Base-by-base conservation (phyloP, 345 rosid species). In the Physaria fendleri region DNA sequence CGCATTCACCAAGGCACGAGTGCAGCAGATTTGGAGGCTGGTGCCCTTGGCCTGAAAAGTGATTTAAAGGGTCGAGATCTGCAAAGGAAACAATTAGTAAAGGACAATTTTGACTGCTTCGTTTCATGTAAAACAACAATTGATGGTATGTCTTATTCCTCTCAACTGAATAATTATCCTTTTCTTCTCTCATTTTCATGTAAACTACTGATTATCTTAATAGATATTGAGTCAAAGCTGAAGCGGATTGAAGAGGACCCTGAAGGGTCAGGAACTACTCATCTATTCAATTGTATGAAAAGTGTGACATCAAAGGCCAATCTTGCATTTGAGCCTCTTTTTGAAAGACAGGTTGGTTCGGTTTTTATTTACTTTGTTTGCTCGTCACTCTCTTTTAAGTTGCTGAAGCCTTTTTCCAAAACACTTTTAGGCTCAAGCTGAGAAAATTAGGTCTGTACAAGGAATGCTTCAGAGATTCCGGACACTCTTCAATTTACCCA, bases 111-210 rank as follows among this genome's bases (percentile, higher is more conserved):
- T 66, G 99, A 92, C 71, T 92, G 96, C 74, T 92, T 92, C 74
- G 99, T 93, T 81, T 93, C 97, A 4, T 93, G 99, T 81, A 93
- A 92, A 79, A 92, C 95, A 21, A 88, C 97, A 22, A 93, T 93
- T 74, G 99, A 93, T 74, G 99, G 98, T 92, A 82, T 57, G 77
- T 50, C 48, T 65, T 18, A 35, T 20, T 35, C 39, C 29, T 23
- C 57, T 56, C 62, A 35, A 42, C 5, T 38, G 49, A 47, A 43
- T 42, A 4, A 9, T 34, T 51, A 9, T 30, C 23, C 51, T 45
- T n/a, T 8, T 59, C 38, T 28, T 42, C 25, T 50, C 52, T 56
- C 43, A 10, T 62, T 43, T 66, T 78, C 35, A 75, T 51, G 39
- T 43, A 5, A 23, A 67, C 21, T 42, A 38, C 33, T 66, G 34